Evolutionary conservation across 2,329 filamentous ascomycete species (phyloP), one percentile per base, ranked within the genome.

Genomic region (Albophoma yamanashiensis): DNA sequence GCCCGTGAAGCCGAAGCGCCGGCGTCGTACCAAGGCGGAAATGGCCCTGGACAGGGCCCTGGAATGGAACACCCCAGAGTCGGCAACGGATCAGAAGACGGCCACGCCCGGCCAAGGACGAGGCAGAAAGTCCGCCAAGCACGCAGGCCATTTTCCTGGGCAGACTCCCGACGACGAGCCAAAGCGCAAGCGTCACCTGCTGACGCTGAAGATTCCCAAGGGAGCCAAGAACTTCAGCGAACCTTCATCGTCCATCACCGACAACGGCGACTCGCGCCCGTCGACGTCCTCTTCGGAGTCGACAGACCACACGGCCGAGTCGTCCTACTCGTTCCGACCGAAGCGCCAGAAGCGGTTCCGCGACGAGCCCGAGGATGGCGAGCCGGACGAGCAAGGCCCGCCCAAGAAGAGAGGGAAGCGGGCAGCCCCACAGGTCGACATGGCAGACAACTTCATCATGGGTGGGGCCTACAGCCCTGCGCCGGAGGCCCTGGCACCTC

Each of bases 261-360:
- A 74, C 60, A 75, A 75, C 39, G 78, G 79, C 40, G 78, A 81
- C 31, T 77, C 78, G 8, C 76, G 82, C 2, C 82, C 81, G 1
- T 77, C 76, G 0, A 81, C 81, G 0, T 77, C 82, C 2, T 80
- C 79, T 0, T 84, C 82, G 1, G 82, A 79, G 8, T 78, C 75
- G 12, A 79, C 78, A 9, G 72, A 73, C 3, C 77, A 78, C 42
- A 82, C 80, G 1, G 73, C 71, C 4, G 78, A 79, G 58, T 82
- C 81, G 0, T 76, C 73, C 6, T 81, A 81, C 65, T 81, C 81
- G 1, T 77, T 84, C 62, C 76, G 82, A 4, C 79, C 81, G 36
- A 83, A 83, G 68, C 76, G 80, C 11, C 79, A 80, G 65, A 81
- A 81, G 65, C 78, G 79, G 57, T 83, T 81, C 72, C 75, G 76